Conservation (phyloP, 1,139 yeast genomes). For the Blastobotrys apis region DNA sequence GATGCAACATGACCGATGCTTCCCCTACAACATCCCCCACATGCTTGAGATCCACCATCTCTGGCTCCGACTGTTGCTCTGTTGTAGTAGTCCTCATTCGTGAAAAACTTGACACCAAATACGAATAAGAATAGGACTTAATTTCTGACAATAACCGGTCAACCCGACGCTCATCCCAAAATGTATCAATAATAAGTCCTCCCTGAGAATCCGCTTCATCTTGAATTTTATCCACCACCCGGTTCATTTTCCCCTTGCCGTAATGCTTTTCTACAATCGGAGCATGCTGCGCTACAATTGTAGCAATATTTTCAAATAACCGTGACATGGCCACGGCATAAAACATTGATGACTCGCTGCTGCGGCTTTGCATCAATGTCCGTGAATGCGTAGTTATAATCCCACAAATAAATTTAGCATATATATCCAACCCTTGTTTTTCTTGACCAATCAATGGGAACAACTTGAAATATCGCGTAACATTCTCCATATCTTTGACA, state of each 20-base stretch:
- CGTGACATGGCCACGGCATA: slow-evolving; percentile 70
- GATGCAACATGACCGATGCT: slow-evolving; percentile 67
- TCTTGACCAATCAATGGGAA: slow-evolving; percentile 82
- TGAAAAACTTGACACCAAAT: slow-evolving; percentile 35
- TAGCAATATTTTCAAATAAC: slow-evolving; percentile 78
- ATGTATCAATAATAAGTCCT: slow-evolving; percentile 81
- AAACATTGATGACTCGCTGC: slow-evolving; percentile 36
- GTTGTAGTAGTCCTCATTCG: slow-evolving; percentile 14
- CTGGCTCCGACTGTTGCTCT: slow-evolving; percentile 30
- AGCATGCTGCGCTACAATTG: slow-evolving; percentile 81
- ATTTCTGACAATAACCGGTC: slow-evolving; percentile 56
- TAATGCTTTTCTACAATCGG: slow-evolving; percentile 71
- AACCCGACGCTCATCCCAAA: slow-evolving; percentile 66
- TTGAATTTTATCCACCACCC: slow-evolving; percentile 70
- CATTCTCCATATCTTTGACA: slow-evolving; percentile 57
- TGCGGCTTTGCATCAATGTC: slow-evolving; percentile 43
- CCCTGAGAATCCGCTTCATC: slow-evolving; percentile 88
- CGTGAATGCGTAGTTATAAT: slow-evolving; percentile 79
- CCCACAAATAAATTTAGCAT: slow-evolving; percentile 79
- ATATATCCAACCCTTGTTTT: slow-evolving; percentile 68
- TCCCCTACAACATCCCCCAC: slow-evolving; percentile 62
- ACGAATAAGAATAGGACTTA: slow-evolving; percentile 49
- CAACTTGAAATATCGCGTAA: slow-evolving; percentile 76
- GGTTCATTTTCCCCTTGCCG: slow-evolving; percentile 58
- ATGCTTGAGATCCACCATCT: slow-evolving; percentile 44